Evolutionary conservation across 129 eudicot genomes (phyloP).

Genomic region (Ambrosia trifida): DNA sequence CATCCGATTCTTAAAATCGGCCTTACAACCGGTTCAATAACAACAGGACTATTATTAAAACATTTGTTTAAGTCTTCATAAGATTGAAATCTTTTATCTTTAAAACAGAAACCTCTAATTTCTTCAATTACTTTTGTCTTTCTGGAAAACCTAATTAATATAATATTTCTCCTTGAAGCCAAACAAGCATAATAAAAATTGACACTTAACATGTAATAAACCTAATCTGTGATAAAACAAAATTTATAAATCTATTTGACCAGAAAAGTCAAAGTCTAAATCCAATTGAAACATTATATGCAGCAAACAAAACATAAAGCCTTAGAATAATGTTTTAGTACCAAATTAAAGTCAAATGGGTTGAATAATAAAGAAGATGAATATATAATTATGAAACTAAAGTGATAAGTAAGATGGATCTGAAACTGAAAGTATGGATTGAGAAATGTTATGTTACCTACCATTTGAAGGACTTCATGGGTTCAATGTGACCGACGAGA

Average conservation of each 20-base stretch:
- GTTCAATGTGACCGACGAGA: slow-evolving; percentile 66
- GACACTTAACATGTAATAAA: neutral
- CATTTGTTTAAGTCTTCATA: too few species aligned
- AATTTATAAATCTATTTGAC: slow-evolving; percentile 1
- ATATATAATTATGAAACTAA: neutral
- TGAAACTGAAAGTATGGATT: neutral
- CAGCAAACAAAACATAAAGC: slow-evolving; percentile 9
- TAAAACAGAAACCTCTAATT: too few species aligned
- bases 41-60: too few species aligned
- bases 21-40: too few species aligned
- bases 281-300: slow-evolving; percentile 1
- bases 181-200: neutral
- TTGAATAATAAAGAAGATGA: neutral
- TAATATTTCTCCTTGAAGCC: too few species aligned
- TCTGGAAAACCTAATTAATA: too few species aligned
- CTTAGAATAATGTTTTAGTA: slow-evolving; percentile 3
- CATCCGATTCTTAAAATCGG: too few species aligned
- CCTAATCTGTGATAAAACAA: slow-evolving; percentile 4
- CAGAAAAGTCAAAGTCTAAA: neutral
- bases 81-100: too few species aligned
- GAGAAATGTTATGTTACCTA: slow-evolving; percentile 42
- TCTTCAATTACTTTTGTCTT: too few species aligned
- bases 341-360: neutral
- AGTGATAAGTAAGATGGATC: neutral
- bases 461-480: slow-evolving; percentile 88